These are phyloP conservation scores for Polyporus tsugae DNA, from an alignment of 1,284 basidiomycete genomes.

Conservation along the genomic window DNA sequence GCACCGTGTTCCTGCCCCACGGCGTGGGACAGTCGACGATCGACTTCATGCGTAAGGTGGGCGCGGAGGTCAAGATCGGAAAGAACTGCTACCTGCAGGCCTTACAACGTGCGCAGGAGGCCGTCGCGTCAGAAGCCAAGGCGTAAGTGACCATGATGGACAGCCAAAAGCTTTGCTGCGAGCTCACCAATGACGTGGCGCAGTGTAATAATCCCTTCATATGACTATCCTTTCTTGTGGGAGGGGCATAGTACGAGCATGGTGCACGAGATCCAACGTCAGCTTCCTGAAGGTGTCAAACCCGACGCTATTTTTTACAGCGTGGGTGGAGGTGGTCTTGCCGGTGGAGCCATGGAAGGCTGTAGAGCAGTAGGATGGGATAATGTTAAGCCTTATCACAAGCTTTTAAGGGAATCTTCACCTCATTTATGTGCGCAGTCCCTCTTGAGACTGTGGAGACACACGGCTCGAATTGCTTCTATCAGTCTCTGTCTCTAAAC, in stretches of 20 bases:
- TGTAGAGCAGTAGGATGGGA: constrained; percentile 70
- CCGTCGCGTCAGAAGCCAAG: constrained; percentile 52
- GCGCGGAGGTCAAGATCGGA: constrained; percentile 60
- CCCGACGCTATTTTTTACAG: constrained; percentile 81
- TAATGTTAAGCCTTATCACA: constrained; percentile 51
- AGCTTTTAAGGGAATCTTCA: background rate
- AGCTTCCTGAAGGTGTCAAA: constrained; percentile 51
- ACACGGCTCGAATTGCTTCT: constrained; percentile 76
- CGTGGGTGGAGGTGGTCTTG: constrained; percentile 76
- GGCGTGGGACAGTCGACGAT: constrained; percentile 57
- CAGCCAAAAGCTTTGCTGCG: background rate
- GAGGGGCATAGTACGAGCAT: constrained; percentile 79
- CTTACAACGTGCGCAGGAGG: constrained; percentile 53
- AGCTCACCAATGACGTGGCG: constrained; percentile 2
- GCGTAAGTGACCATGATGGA: constrained; percentile 53
- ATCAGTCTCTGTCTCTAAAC: constrained; percentile 72
- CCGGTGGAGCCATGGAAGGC: constrained; percentile 73
- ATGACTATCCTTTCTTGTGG: constrained; percentile 74
- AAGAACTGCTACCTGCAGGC: constrained; percentile 69
- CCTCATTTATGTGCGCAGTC: constrained; percentile 49
- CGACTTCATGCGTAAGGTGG: constrained; percentile 57
- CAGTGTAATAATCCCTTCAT: constrained; percentile 73
- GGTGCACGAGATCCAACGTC: constrained; percentile 65
- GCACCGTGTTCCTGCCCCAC: constrained; percentile 72
- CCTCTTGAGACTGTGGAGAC: constrained; percentile 73